Base-by-base conservation (phyloP, 1,284 basidiomycete genomes). In the Ceratobasidium sp. region DNA sequence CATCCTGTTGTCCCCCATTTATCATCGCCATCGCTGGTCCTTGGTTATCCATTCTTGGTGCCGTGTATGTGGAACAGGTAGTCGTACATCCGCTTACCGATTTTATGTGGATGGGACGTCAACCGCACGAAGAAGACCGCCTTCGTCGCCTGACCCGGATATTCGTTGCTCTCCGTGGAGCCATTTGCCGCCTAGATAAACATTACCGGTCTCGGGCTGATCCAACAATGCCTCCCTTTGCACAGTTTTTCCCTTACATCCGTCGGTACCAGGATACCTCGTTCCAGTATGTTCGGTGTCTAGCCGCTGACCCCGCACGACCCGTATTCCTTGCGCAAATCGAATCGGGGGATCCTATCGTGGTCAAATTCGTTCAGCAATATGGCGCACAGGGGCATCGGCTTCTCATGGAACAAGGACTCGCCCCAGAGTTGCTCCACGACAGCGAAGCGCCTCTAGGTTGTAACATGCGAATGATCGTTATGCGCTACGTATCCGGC, bases 41-140 rank as follows among this genome's bases (percentile, higher is more conserved):
- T 40, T 79, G 78, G 78, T 59, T 80, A 32, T 77, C 78, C 66
- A 34, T 79, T 32, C 56, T 74, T 17, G 78, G 80, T n/a, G 78
- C 71, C n/a, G 67, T 79, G 19, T 59, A 77, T 37, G 51, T 70
- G 37, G 77, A 68, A 2, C 59, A 57, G 8, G 34, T 73, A 19
- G 57, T 79, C 32, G 68, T 80, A 52, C 76, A 80, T 46, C 78
- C 57, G 11, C 68, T 80, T 32, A 80, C 78, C 22, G 75, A 70
- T 25, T 78, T 76, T 56, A 44, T 77, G 57, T 80, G 76, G 69
- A 32, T 77, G 2, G 77, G 49, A 37, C 19, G 40, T 40, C 37
- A 52, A 17, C 52, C 46, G 11, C 25, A 46, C 13, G 29, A 34
- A 25, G 46, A 44, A 8, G n/a, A 19, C 5, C 74, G 43, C 4